A percentile compares a stretch with the other conserved stretches of the same genome.
Evolutionary conservation across 192 early-diverging fungal genomes (phyloP).

Genomic region (Haplosporangium gracile): DNA sequence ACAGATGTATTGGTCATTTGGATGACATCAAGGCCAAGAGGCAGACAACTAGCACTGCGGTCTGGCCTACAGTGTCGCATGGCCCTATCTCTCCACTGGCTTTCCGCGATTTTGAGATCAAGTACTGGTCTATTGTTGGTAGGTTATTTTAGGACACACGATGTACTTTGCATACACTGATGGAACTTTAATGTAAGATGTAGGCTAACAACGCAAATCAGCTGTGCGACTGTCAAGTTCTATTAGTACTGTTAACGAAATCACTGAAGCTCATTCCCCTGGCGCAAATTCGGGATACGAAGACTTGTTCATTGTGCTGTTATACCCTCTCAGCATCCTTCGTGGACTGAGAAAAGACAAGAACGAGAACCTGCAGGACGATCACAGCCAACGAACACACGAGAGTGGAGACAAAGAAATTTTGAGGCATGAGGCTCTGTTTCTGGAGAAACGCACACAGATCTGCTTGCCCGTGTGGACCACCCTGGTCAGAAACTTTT

Average conservation of each 20-base stretch:
- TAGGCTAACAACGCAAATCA: not conserved
- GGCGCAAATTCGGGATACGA: conserved; percentile 10
- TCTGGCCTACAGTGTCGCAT: conserved; percentile 22
- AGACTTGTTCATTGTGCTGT: conserved; percentile 13
- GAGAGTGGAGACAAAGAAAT: not conserved
- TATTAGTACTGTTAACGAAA: conserved; percentile 24
- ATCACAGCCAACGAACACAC: conserved; percentile 19
- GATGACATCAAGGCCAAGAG: conserved; percentile 35
- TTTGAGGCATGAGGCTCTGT: not conserved
- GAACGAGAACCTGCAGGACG: not conserved
- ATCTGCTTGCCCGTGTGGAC: conserved; percentile 30
- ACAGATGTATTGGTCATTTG: conserved; percentile 35
- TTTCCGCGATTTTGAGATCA: conserved; percentile 36
- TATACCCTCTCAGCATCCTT: conserved; percentile 28
- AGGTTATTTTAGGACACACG: not conserved
- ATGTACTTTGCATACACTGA: no score
- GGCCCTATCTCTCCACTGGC: not conserved
- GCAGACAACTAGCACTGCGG: not conserved
- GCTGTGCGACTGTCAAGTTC: conserved; percentile 27
- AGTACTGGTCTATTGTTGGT: conserved; percentile 46
- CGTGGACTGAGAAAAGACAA: not conserved
- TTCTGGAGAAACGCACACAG: conserved; percentile 9
- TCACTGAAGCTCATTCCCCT: conserved; percentile 13
- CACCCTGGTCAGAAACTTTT: conserved; percentile 21
- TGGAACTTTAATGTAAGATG: no score